Evolutionary conservation across 1,139 yeast species (phyloP).

Genomic region (Torulaspora pretoriensis): DNA sequence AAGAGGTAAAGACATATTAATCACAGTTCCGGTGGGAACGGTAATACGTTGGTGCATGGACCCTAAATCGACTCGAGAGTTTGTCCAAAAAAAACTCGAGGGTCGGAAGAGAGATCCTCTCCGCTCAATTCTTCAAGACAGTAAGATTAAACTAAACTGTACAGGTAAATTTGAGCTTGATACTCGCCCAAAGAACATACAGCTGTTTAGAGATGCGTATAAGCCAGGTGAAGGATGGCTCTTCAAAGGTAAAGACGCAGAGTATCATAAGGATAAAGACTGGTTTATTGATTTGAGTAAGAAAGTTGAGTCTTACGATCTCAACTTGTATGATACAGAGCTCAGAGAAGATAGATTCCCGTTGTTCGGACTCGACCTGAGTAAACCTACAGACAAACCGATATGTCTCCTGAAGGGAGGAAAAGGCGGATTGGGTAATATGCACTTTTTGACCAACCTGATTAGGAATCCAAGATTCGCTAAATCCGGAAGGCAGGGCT

Average conservation of each 20-base stretch:
- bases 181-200: constrained; percentile 43
- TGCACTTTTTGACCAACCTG: constrained; percentile 82
- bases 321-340: constrained; percentile 58
- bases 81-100: constrained; percentile 16
- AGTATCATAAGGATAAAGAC: constrained; percentile 58
- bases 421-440: constrained; percentile 90
- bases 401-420: constrained; percentile 78
- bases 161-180: constrained; percentile 26
- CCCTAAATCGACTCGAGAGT: constrained; percentile 46
- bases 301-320: constrained; percentile 62
- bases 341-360: constrained; percentile 66
- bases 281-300: constrained; percentile 62
- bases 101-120: constrained; percentile 13
- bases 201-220: constrained; percentile 54
- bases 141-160: constrained; percentile 25
- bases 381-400: constrained; percentile 61
- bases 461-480: constrained; percentile 88
- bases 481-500: constrained; percentile 68
- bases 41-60: constrained; percentile 81
- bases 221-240: constrained; percentile 81
- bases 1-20: constrained; percentile 69
- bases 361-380: constrained; percentile 69
- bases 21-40: constrained; percentile 91
- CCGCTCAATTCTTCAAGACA: constrained; percentile 21
- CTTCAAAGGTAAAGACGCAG: constrained; percentile 70